Evolutionary conservation across 2,329 filamentous ascomycete genomes (phyloP).

Genomic region (Stachybotrys echinatus): DNA sequence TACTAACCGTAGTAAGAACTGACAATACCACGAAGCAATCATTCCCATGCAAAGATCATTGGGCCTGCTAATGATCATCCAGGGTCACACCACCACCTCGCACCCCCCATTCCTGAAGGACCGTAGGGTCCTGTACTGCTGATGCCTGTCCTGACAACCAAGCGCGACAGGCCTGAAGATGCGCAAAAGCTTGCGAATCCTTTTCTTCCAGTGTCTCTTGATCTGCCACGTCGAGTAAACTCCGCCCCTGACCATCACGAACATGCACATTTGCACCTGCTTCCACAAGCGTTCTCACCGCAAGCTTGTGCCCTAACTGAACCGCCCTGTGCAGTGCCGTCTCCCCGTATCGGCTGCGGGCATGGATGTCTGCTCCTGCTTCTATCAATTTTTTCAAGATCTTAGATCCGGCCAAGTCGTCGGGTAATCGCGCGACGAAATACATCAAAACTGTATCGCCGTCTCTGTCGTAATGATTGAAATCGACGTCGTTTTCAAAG

Average conservation of each 20-base stretch:
- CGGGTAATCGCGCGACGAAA: background rate
- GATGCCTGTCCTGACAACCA: background rate
- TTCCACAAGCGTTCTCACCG: background rate
- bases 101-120: background rate
- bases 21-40: no score
- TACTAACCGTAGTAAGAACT: no score
- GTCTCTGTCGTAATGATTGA: background rate
- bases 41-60: no score
- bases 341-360: background rate
- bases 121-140: background rate
- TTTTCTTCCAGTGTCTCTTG: background rate
- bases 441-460: background rate
- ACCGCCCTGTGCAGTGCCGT: background rate
- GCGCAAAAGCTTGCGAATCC: background rate
- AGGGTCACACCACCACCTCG: no score
- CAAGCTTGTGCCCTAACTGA: background rate
- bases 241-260: background rate
- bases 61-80: no score
- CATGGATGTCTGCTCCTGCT: background rate
- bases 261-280: background rate
- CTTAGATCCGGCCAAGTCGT: background rate
- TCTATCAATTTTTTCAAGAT: background rate
- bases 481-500: background rate
- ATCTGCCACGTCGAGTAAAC: background rate
- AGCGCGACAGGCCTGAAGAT: background rate